phyloP scores from a whole-genome alignment of 345 rosid species.

The Turritis glabra region DNA sequence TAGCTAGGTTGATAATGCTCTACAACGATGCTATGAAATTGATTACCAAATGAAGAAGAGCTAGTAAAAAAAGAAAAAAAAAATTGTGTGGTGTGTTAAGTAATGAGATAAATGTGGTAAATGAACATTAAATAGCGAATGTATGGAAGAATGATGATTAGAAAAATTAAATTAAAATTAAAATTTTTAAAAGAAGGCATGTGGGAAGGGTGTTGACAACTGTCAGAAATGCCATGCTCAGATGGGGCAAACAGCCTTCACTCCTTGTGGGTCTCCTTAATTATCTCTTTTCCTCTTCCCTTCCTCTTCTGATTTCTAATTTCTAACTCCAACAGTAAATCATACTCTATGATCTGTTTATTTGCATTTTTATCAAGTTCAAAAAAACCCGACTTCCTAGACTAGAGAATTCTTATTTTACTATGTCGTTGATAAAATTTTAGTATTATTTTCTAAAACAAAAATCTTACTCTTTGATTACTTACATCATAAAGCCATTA shows the following conservation, averaged over 20 bases:
- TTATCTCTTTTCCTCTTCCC: slow-evolving; percentile 34
- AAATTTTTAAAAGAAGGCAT: slow-evolving; percentile 7
- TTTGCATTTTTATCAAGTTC: not conserved
- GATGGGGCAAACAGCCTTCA: slow-evolving; percentile 40
- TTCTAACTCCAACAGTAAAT: slow-evolving; percentile 1
- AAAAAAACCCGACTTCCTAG: not conserved
- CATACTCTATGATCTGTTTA: slow-evolving; percentile 26
- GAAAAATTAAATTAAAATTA: not conserved
- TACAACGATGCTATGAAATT: not conserved
- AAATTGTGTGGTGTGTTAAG: not conserved
- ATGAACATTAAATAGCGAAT: slow-evolving; percentile 25
- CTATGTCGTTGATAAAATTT: not conserved
- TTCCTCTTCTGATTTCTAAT: slow-evolving; percentile 3
- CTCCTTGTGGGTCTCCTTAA: slow-evolving; percentile 44
- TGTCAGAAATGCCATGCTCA: slow-evolving; percentile 41
- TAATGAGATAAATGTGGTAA: not conserved
- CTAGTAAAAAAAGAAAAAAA: not conserved
- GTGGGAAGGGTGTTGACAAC: slow-evolving; percentile 37
- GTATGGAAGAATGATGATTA: slow-evolving; percentile 25
- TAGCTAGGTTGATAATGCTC: not conserved
- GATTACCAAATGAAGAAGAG: not conserved
- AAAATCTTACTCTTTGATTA: not conserved
- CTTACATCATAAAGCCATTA: not conserved
- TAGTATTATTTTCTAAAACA: no score
- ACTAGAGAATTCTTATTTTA: not conserved